Evolutionary conservation across 805 yeast genomes (phyloP).

Genomic region (Suhomyces prunicola): DNA sequence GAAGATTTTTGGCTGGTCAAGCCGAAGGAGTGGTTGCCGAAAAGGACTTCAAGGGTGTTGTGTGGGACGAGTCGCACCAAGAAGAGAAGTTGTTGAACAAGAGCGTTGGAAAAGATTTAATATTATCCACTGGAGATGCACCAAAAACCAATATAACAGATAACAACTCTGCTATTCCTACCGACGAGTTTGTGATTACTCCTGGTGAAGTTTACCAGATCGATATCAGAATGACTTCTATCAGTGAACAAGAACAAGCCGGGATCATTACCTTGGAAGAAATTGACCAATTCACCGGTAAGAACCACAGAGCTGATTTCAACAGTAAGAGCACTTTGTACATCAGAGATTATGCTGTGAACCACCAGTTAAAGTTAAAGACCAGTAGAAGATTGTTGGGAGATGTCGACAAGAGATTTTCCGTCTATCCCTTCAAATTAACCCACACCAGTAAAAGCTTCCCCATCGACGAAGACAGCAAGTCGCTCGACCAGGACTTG

Average conservation of each 20-base stretch:
- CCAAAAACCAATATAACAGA: conserved; percentile 10
- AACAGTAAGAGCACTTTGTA: conserved; percentile 67
- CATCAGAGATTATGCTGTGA: conserved; percentile 83
- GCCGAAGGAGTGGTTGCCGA: conserved; percentile 90
- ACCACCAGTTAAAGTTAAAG: conserved; percentile 71
- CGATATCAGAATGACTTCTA: conserved; percentile 78
- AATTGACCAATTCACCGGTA: conserved; percentile 62
- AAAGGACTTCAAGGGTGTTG: conserved; percentile 88
- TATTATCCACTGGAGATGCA: conserved; percentile 26
- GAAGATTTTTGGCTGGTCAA: conserved; percentile 95
- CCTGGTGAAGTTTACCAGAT: conserved; percentile 86
- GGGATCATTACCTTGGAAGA: conserved; percentile 70
- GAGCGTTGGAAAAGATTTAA: conserved; percentile 36
- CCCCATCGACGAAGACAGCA: conserved; percentile 49
- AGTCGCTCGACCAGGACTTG: conserved; percentile 37
- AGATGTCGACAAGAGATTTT: conserved; percentile 65
- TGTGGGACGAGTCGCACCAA: conserved; percentile 81
- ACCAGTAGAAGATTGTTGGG: conserved; percentile 69
- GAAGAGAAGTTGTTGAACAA: conserved; percentile 54
- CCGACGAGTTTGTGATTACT: conserved; percentile 63
- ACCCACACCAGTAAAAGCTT: conserved; percentile 62
- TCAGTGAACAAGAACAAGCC: conserved; percentile 48
- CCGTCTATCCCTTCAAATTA: conserved; percentile 91
- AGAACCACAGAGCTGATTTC: conserved; percentile 52
- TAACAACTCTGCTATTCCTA: conserved; percentile 60